Evolutionary conservation across 116 monocot species (phyloP), one percentile per base, ranked within the genome.

Genomic region (Cymodocea nodosa): DNA sequence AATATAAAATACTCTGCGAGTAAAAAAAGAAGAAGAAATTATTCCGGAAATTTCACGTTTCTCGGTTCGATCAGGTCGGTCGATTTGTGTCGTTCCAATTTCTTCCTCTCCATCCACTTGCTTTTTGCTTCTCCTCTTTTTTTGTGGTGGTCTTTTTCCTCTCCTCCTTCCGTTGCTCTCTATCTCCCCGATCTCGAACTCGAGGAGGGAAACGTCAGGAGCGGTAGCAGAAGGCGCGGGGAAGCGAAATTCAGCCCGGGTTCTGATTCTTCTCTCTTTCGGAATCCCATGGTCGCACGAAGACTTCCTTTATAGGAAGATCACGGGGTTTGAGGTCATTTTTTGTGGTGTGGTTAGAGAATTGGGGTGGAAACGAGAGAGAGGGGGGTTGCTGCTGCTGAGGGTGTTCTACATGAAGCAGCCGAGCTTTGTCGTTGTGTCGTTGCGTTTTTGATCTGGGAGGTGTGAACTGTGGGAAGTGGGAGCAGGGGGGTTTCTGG

Each of bases 381-480:
- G 30, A 30, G 30, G 30, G 30, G 44, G 3, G 30, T 30, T 30
- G 30, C 3, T 30, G 30, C 2, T 1, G 30, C 30, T 52, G 23
- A 35, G 66, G 52, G 64, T 71, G 63, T 63, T 71, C 12, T 71
- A 71, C 34, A 16, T 71, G 71, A 71, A 63, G 72, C 65, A 54
- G 50, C 64, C 64, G 16, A 25, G 56, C 19, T 20, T 16, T 23
- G 65, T 6, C 35, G 16, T 16, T 30, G 30, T 3, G 30, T 30
- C 30, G 2, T 30, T 44, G 48, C 4, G 17, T 5, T 51, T 23
- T 14, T 51, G 18, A 30, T 35, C 23, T 17, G 37, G 14, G 25
- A 36, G 30, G 71, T 72, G 15, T 13, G 17, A 20, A 40, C 22
- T 68, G 68, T 5, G 35, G 15, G 35, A 18, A 57, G 35, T 3